These are phyloP conservation scores for Quercus lobata DNA, from an alignment of 331 rosid species.

Conservation along the genomic window DNA sequence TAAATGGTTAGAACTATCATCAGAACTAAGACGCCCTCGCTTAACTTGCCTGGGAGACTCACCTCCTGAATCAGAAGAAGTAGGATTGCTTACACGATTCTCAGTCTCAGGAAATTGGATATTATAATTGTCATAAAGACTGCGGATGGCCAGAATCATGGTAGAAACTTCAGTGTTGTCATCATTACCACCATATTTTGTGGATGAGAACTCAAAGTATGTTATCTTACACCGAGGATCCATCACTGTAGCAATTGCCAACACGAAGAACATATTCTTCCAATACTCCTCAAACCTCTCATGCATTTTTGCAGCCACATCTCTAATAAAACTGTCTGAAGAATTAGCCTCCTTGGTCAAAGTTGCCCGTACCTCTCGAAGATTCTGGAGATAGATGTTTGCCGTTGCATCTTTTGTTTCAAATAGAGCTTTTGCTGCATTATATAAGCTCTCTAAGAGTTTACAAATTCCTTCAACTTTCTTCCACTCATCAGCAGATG, in stretches of 20 bases:
- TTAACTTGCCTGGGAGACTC: no score
- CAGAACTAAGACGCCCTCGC: no score
- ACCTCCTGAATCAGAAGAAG: no score
- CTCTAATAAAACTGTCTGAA: neutral
- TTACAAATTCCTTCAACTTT: constrained; percentile 7
- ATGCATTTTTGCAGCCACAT: neutral
- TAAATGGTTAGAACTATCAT: no score
- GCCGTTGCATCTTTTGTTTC: neutral
- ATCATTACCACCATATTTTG: neutral
- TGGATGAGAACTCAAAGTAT: constrained; percentile 7
- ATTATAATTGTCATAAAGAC: neutral
- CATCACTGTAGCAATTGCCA: constrained; percentile 13
- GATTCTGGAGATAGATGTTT: constrained; percentile 10
- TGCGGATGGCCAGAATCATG: neutral
- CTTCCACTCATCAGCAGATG: constrained; percentile 14
- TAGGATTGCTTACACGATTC: neutral
- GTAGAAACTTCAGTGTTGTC: neutral
- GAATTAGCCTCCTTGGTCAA: neutral
- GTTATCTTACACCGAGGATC: constrained; percentile 19
- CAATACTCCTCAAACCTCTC: constrained; percentile 10
- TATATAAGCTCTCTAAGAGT: neutral
- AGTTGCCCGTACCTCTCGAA: neutral
- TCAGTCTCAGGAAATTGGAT: neutral
- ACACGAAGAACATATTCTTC: constrained; percentile 12
- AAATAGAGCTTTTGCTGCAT: constrained; percentile 4